Evolutionary conservation across 345 rosid species (phyloP).

Genomic region (Linum tenue): DNA sequence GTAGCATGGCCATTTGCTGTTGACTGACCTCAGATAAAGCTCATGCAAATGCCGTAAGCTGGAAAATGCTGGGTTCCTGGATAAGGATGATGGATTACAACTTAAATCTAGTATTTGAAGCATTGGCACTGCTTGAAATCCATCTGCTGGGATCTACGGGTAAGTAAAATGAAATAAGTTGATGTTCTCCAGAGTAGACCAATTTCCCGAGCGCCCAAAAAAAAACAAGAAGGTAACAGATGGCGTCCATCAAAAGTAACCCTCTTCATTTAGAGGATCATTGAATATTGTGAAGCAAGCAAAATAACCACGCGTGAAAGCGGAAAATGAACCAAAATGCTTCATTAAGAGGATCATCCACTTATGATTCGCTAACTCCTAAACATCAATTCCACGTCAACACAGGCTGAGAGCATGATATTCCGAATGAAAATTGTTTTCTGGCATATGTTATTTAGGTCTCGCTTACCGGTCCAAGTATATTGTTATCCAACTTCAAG

Average conservation of each 20-base stretch:
- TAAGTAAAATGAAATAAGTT: conserved; percentile 9
- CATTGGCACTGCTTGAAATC: conserved; percentile 56
- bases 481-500: conserved; percentile 79
- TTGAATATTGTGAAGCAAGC: neutral
- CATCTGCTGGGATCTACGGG: conserved; percentile 61
- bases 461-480: conserved; percentile 51
- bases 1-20: conserved; percentile 9
- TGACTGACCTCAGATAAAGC: conserved; percentile 76
- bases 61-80: conserved; percentile 51
- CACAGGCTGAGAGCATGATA: neutral
- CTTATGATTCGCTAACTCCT: neutral
- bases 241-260: neutral
- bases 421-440: neutral
- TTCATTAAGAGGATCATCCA: too few relatives aligned
- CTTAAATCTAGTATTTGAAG: conserved; percentile 80
- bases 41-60: conserved; percentile 59
- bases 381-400: neutral
- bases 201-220: neutral
- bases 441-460: neutral
- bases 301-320: neutral
- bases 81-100: conserved; percentile 51
- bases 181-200: conserved; percentile 3
- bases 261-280: neutral
- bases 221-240: neutral
- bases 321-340: neutral